These are phyloP conservation scores for Polygonum maritimum DNA, from an alignment of 148 eudicot species.

Conservation along the genomic window DNA sequence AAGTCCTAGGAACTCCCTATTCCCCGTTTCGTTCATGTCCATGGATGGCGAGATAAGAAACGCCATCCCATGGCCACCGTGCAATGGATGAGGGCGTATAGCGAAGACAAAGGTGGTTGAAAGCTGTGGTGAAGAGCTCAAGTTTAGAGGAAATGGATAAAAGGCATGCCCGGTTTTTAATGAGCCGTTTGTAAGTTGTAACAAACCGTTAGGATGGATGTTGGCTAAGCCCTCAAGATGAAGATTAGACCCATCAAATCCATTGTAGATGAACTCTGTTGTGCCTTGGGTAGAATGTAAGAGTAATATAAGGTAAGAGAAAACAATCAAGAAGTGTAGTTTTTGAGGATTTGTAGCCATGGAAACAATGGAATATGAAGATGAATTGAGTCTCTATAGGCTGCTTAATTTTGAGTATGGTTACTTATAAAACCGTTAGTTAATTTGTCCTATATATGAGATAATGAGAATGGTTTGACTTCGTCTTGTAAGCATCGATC, in stretches of 20 bases:
- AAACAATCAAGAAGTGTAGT: not conserved
- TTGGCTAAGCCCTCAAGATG: slow-evolving; percentile 3
- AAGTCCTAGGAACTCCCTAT: not conserved
- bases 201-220: slow-evolving; percentile 3
- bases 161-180: not conserved
- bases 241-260: slow-evolving; percentile 6
- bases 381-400: slow-evolving; percentile 6
- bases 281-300: not conserved
- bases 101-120: not conserved
- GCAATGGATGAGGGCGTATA: not conserved
- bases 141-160: slow-evolving; percentile 1
- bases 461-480: not conserved
- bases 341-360: not conserved
- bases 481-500: not conserved
- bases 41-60: not conserved
- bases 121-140: not conserved
- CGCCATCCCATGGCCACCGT: slow-evolving; percentile 4
- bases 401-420: not conserved
- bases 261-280: slow-evolving; percentile 7
- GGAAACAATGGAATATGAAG: not conserved
- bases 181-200: slow-evolving; percentile 9
- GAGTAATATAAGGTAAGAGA: not conserved
- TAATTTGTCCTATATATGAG: not conserved
- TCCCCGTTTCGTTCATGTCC: not conserved
- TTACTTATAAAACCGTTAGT: not conserved